These are phyloP conservation scores for Atkinsonella hypoxylon DNA, from an alignment of 2,329 filamentous ascomycete species.

Conservation along the genomic window DNA sequence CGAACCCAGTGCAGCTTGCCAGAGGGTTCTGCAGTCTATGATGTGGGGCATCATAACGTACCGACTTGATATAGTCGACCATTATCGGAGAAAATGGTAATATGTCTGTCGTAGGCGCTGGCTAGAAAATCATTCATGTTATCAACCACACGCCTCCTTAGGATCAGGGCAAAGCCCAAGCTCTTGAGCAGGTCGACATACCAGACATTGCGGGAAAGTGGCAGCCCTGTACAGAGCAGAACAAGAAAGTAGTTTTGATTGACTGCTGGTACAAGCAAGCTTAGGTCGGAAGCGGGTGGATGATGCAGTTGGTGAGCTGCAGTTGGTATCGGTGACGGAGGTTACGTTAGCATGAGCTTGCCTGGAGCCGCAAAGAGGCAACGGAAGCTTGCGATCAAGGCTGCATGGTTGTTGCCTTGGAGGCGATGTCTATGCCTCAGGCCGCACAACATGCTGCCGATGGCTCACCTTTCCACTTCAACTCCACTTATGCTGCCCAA, in stretches of 20 bases:
- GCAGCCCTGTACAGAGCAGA: conserved; percentile 11
- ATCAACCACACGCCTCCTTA: conserved; percentile 9
- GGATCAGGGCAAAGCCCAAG: not conserved
- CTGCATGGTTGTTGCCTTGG: conserved; percentile 22
- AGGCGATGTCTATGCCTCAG: conserved; percentile 18
- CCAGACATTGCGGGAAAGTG: conserved; percentile 38
- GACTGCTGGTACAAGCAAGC: not conserved
- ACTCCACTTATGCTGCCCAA: conserved; percentile 5
- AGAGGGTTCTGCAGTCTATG: not conserved
- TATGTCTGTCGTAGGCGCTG: conserved; percentile 94
- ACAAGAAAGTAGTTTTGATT: not conserved
- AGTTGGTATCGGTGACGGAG: conserved; percentile 6
- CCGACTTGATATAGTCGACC: conserved; percentile 96
- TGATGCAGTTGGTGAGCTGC: conserved; percentile 5
- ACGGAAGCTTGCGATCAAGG: conserved; percentile 21
- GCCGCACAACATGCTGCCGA: conserved; percentile 12
- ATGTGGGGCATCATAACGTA: conserved; percentile 38
- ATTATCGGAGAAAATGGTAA: conserved; percentile 99
- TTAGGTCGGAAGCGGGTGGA: not conserved
- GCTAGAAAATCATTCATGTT: conserved; percentile 18
- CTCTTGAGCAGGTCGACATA: conserved; percentile 16
- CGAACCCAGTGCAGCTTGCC: not conserved
- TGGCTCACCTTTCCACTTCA: not conserved
- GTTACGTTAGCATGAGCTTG: conserved; percentile 38
- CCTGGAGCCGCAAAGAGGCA: conserved; percentile 25